Evolutionary conservation across 2,329 filamentous ascomycete species (phyloP).

Genomic region (Ophiobolus disseminans): DNA sequence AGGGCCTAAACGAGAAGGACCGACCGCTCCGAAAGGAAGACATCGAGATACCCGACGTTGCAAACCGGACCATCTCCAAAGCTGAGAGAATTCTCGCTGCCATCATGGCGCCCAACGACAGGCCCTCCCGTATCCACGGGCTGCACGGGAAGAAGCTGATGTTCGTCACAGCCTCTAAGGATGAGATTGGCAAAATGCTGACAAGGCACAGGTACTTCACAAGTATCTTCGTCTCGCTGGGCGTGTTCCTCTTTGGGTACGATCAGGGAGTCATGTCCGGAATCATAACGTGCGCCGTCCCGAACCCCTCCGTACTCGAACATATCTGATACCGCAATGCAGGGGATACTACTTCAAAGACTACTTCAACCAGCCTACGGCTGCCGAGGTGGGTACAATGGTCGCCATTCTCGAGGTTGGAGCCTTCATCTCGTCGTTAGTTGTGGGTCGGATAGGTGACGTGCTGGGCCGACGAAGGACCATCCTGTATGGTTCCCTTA

Average conservation of each 20-base stretch:
- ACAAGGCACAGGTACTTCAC: slow-evolving; percentile 81
- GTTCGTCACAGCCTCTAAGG: slow-evolving; percentile 58
- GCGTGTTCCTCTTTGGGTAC: slow-evolving; percentile 88
- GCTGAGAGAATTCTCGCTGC: slow-evolving; percentile 74
- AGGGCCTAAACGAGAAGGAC: slow-evolving; percentile 53
- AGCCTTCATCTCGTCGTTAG: slow-evolving; percentile 85
- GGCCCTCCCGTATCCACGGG: slow-evolving; percentile 78
- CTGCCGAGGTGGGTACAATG: slow-evolving; percentile 92
- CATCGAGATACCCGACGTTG: slow-evolving; percentile 78
- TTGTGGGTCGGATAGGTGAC: slow-evolving; percentile 88
- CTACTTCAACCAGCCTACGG: slow-evolving; percentile 89
- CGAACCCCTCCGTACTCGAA: slow-evolving; percentile 25
- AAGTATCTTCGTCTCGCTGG: slow-evolving; percentile 85
- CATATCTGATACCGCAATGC: slow-evolving; percentile 36
- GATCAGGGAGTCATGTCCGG: slow-evolving; percentile 89
- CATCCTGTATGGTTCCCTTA: slow-evolving; percentile 89
- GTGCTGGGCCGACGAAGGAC: slow-evolving; percentile 87
- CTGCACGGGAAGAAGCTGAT: slow-evolving; percentile 94
- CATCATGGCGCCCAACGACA: slow-evolving; percentile 84
- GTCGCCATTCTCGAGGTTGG: slow-evolving; percentile 96
- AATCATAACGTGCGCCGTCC: slow-evolving; percentile 68
- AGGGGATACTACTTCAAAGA: slow-evolving; percentile 88
- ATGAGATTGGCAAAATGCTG: slow-evolving; percentile 4
- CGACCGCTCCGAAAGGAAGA: slow-evolving; percentile 68
- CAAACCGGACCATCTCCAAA: slow-evolving; percentile 67